phyloP scores from a whole-genome alignment of 1,139 yeast species.

The Casaregolazyma lundiana region DNA sequence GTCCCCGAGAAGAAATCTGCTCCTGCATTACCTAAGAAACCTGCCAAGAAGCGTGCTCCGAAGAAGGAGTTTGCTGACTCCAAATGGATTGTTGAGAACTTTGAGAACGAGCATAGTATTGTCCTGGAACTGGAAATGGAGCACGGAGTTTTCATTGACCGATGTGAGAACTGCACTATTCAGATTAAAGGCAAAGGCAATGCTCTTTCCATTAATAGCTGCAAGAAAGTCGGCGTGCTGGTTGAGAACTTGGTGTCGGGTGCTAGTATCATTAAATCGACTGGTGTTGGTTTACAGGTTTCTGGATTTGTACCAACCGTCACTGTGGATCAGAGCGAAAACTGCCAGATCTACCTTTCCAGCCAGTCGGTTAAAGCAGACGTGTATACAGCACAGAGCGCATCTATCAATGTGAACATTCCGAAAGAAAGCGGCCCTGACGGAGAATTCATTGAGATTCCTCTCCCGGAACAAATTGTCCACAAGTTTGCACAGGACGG shows the following conservation, averaged over 20 bases:
- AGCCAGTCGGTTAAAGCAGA: conserved; percentile 66
- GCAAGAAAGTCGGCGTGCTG: conserved; percentile 68
- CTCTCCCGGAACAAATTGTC: conserved; percentile 85
- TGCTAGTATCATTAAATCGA: conserved; percentile 78
- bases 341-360: conserved; percentile 76
- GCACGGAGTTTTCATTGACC: conserved; percentile 86
- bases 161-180: conserved; percentile 66
- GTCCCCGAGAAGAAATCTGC: conserved; percentile 40
- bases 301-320: conserved; percentile 76
- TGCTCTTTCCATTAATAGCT: conserved; percentile 75
- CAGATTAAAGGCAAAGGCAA: conserved; percentile 90
- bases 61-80: conserved; percentile 77
- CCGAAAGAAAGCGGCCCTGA: conserved; percentile 54
- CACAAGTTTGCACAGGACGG: conserved; percentile 51
- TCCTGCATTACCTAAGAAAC: conserved; percentile 71
- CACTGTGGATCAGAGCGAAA: conserved; percentile 82
- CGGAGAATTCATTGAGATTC: conserved; percentile 65
- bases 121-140: conserved; percentile 74
- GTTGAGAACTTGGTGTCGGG: conserved; percentile 85
- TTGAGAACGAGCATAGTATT: conserved; percentile 54
- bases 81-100: conserved; percentile 86
- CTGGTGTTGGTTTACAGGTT: conserved; percentile 79
- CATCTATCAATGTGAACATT: conserved; percentile 77
- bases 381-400: conserved; percentile 75
- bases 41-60: conserved; percentile 64